Percentiles rank a stretch among this genome's conserved stretches.
These are phyloP conservation scores for Boletus coccyginus DNA, from an alignment of 768 basidiomycete genomes.

Conservation along the genomic window DNA sequence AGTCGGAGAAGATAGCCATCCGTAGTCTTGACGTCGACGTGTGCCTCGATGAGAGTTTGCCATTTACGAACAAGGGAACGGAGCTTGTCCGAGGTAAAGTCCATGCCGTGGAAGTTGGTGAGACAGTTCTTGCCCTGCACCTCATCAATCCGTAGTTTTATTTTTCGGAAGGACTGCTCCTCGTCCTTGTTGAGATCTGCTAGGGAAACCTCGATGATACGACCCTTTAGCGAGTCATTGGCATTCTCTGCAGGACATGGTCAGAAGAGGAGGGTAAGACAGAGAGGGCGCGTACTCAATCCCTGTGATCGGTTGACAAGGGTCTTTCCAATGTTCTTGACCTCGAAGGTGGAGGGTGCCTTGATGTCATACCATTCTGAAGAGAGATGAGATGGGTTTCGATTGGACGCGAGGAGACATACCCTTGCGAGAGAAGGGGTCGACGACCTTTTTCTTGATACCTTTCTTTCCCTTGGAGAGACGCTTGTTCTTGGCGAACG, in stretches of 20 bases:
- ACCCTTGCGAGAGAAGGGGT: conserved; percentile 99
- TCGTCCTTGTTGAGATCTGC: conserved; percentile 99
- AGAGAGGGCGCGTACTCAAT: conserved; percentile 70
- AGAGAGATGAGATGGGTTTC: not conserved
- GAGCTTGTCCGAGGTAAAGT: conserved; percentile 99
- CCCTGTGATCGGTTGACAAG: conserved; percentile 97
- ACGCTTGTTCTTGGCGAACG: conserved; percentile 79
- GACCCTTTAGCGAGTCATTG: conserved; percentile 96
- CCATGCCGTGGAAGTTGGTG: conserved; percentile 99
- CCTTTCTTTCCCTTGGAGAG: conserved; percentile 98
- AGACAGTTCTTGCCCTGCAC: conserved; percentile 98
- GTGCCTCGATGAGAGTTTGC: conserved; percentile 99
- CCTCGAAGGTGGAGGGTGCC: conserved; percentile 96
- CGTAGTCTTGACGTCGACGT: conserved; percentile 98
- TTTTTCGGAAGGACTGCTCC: conserved; percentile 99
- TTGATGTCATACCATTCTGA: conserved; percentile 99
- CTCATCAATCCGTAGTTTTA: conserved; percentile 96
- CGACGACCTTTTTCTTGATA: conserved; percentile 99
- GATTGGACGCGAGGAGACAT: conserved; percentile 12
- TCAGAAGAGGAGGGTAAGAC: conserved; percentile 7
- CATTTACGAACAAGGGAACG: conserved; percentile 99
- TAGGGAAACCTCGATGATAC: conserved; percentile 93
- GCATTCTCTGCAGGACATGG: conserved; percentile 73
- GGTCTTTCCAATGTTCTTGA: conserved; percentile 96
- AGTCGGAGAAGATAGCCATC: conserved; percentile 99